These are phyloP conservation scores for Eimeria falciformis DNA, from an alignment of 169 alveolate genomes.

Conservation along the genomic window DNA sequence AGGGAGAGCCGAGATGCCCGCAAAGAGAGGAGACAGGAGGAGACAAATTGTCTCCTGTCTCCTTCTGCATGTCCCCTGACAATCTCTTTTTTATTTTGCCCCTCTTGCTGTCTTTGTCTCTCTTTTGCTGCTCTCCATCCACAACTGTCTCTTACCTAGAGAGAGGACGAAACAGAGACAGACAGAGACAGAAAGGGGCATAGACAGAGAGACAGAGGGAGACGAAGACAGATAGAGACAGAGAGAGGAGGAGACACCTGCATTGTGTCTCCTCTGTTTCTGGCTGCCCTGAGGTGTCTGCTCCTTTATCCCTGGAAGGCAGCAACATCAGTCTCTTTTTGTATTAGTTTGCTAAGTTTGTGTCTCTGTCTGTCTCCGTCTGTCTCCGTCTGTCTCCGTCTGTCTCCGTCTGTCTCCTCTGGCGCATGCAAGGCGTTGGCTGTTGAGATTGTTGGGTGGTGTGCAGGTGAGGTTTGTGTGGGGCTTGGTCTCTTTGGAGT, in stretches of 20 bases:
- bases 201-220: background rate
- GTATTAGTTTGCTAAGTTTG: background rate
- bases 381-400: background rate
- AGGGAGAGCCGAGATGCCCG: background rate
- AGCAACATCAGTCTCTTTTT: background rate
- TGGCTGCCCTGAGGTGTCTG: no score
- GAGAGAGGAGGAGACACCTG: no score
- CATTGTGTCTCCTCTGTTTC: no score
- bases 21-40: background rate
- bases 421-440: background rate
- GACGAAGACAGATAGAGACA: background rate
- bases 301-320: background rate
- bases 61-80: background rate
- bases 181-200: background rate
- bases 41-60: background rate
- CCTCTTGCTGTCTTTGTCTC: background rate
- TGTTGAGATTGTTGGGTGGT: background rate
- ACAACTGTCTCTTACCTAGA: background rate
- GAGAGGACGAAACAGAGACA: background rate
- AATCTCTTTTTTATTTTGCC: background rate
- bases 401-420: background rate
- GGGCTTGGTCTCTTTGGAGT: constrained; percentile 26
- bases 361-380: background rate
- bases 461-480: constrained; percentile 55
- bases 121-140: background rate